Percentiles rank a stretch among this genome's conserved stretches.
These are phyloP conservation scores for Isoetes taiwanensis DNA, from an alignment of 75 land plant genomes.

Conservation along the genomic window DNA sequence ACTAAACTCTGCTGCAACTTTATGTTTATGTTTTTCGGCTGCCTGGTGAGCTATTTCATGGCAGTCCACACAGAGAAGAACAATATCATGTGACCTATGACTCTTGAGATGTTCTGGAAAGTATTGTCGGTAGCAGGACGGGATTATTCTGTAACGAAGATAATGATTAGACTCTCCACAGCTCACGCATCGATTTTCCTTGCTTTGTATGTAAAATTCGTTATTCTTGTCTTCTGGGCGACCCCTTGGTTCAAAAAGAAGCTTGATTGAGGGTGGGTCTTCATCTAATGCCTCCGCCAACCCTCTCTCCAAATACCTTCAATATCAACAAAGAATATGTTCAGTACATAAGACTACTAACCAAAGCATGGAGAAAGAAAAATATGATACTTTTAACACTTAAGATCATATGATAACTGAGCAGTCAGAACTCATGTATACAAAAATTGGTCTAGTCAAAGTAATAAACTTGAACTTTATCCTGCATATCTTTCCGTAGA, in stretches of 20 bases:
- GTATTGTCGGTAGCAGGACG: conserved; percentile 92
- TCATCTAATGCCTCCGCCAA: conserved; percentile 73
- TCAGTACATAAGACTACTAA: too few relatives aligned
- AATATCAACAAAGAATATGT: too few relatives aligned
- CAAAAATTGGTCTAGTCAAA: too few relatives aligned
- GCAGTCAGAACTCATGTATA: too few relatives aligned
- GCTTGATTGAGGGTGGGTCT: conserved; percentile 78
- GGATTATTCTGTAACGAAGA: conserved; percentile 82
- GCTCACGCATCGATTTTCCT: conserved; percentile 89
- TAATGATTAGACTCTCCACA: conserved; percentile 94
- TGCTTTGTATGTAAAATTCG: conserved; percentile 87
- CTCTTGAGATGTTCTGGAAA: conserved; percentile 98
- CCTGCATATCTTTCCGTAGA: too few relatives aligned
- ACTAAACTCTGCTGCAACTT: conserved; percentile 56
- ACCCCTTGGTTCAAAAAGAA: conserved; percentile 97
- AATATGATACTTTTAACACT: too few relatives aligned
- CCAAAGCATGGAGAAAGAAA: too few relatives aligned
- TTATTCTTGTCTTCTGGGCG: conserved; percentile 98
- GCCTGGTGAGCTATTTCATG: conserved; percentile 97
- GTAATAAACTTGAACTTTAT: too few relatives aligned
- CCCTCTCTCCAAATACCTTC: conserved; percentile 73
- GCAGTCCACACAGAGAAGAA: conserved; percentile 94
- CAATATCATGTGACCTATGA: conserved; percentile 98
- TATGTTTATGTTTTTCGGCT: conserved; percentile 82
- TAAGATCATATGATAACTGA: too few relatives aligned